Percentiles rank a stretch among this genome's conserved stretches.
phyloP scores from a whole-genome alignment of 345 rosid genomes.

The Eucalyptus lansdowneana region DNA sequence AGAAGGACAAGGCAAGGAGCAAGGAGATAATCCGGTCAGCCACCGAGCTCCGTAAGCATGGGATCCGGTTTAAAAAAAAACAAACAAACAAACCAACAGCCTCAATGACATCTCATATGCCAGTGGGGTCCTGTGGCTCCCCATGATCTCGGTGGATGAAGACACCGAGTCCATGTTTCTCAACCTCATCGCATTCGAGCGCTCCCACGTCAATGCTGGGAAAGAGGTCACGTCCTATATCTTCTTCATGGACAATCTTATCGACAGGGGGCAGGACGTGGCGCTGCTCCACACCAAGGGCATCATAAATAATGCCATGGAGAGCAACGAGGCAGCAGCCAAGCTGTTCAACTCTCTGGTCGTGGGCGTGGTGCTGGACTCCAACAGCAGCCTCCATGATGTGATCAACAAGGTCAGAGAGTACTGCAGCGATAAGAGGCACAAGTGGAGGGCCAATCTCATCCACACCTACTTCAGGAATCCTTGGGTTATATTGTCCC shows the following conservation, averaged over 20 bases:
- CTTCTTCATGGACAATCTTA: slow-evolving; percentile 30
- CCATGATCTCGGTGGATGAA: slow-evolving; percentile 15
- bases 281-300: slow-evolving; percentile 21
- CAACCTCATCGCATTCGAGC: too few relatives aligned
- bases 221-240: background rate
- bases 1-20: too few relatives aligned
- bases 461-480: slow-evolving; percentile 31
- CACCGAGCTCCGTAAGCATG: slow-evolving; percentile 12
- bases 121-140: slow-evolving; percentile 17
- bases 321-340: slow-evolving; percentile 34
- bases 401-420: slow-evolving; percentile 14
- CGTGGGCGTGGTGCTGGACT: background rate
- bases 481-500: slow-evolving; percentile 32
- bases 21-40: too few relatives aligned
- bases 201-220: too few relatives aligned
- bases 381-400: slow-evolving; percentile 1
- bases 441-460: slow-evolving; percentile 35
- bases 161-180: background rate
- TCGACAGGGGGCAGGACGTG: slow-evolving; percentile 26
- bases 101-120: slow-evolving; percentile 28
- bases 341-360: slow-evolving; percentile 28
- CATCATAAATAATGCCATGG: slow-evolving; percentile 24
- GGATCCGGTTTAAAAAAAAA: slow-evolving; percentile 18
- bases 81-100: slow-evolving; percentile 5
- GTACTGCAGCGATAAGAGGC: slow-evolving; percentile 17